Conservation (phyloP, 225 moss, liverwort and hornwort genomes). For the Lunularia cruciata region DNA sequence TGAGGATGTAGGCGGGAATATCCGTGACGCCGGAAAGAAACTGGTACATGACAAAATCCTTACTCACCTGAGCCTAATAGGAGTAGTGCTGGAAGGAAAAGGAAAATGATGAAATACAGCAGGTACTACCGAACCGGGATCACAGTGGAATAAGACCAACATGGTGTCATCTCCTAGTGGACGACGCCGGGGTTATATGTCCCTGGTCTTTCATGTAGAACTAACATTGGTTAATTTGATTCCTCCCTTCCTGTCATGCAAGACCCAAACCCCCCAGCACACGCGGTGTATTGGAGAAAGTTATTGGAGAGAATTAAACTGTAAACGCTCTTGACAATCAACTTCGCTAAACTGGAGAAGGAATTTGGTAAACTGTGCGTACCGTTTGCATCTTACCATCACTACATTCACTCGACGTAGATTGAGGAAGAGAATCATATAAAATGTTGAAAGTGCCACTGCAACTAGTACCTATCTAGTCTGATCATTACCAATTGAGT, state of each 20-base stretch:
- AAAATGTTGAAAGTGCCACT: no score
- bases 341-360: no score
- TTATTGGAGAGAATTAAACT: no score
- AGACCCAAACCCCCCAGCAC: no score
- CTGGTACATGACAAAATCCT: neutral
- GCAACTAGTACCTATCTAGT: no score
- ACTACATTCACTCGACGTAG: no score
- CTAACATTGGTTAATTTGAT: constrained; percentile 19
- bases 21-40: neutral
- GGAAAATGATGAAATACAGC: constrained; percentile 18
- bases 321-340: no score
- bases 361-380: no score
- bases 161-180: neutral
- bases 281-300: no score
- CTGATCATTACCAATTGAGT: no score
- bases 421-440: no score
- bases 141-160: neutral
- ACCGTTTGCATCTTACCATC: no score
- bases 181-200: neutral
- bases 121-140: constrained; percentile 15
- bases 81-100: neutral
- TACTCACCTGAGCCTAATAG: constrained; percentile 24
- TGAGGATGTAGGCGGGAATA: neutral
- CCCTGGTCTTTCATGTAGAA: neutral
- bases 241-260: constrained; percentile 7